Percentiles rank a stretch among this genome's conserved stretches.
Evolutionary conservation across 208 protist species (phyloP).

Genomic region (Porcisia hertigi): DNA sequence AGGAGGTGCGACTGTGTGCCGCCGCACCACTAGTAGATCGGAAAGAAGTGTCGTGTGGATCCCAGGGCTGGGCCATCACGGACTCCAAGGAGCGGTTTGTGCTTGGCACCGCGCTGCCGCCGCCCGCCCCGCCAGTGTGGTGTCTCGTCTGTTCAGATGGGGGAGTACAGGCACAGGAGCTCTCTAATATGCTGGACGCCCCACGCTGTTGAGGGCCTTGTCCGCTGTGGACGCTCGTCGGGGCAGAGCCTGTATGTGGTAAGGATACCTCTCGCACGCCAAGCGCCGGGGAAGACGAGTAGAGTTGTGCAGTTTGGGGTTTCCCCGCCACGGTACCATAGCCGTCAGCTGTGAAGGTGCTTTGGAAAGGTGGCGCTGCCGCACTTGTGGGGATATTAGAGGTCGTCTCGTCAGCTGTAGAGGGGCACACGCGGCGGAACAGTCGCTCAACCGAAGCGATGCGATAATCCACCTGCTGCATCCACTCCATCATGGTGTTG

Average conservation of each 20-base stretch:
- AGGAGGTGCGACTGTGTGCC: slow-evolving; percentile 34
- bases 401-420: slow-evolving; percentile 1
- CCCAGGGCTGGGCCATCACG: slow-evolving; percentile 55
- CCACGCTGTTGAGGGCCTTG: neutral
- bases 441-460: slow-evolving; percentile 25
- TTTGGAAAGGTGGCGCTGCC: slow-evolving; percentile 8
- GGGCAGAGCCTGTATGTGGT: slow-evolving; percentile 1
- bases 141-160: slow-evolving; percentile 43
- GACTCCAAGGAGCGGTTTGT: slow-evolving; percentile 61
- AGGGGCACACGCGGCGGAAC: slow-evolving; percentile 13
- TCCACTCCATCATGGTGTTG: slow-evolving; percentile 66
- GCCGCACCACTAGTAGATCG: slow-evolving; percentile 20
- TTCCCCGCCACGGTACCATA: slow-evolving; percentile 3
- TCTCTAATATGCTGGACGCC: slow-evolving; percentile 24
- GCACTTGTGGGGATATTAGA: neutral
- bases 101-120: slow-evolving; percentile 24
- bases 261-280: slow-evolving; percentile 4
- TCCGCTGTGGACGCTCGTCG: slow-evolving; percentile 12
- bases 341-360: slow-evolving; percentile 9
- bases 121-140: neutral
- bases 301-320: slow-evolving; percentile 1
- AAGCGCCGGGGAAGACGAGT: neutral
- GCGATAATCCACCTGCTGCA: slow-evolving; percentile 64
- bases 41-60: slow-evolving; percentile 43
- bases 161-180: slow-evolving; percentile 76